phyloP scores from a whole-genome alignment of 257 asterid genomes.

The Haberlea rhodopensis region DNA sequence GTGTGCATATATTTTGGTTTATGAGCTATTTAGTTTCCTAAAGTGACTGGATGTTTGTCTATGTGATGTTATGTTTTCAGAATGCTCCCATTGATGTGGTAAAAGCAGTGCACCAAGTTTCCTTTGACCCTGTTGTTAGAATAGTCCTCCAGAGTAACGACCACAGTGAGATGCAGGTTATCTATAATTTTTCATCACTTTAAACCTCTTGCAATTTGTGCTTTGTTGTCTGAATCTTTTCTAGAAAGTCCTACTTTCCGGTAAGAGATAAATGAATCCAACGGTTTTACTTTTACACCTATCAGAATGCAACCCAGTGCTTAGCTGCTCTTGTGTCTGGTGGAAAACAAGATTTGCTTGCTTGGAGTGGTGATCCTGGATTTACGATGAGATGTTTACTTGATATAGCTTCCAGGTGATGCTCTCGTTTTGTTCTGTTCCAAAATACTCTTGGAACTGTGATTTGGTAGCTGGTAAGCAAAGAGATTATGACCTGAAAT shows the following conservation, averaged over 20 bases:
- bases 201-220: constrained; percentile 8
- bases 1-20: background rate
- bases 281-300: constrained; percentile 22
- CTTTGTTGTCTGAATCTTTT: constrained; percentile 18
- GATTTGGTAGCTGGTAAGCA: background rate
- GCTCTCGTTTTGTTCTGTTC: constrained; percentile 17
- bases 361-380: constrained; percentile 84
- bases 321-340: constrained; percentile 79
- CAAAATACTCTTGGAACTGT: background rate
- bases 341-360: constrained; percentile 86
- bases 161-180: constrained; percentile 93
- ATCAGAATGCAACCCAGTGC: constrained; percentile 93
- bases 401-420: constrained; percentile 92
- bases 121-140: constrained; percentile 68
- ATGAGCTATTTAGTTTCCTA: background rate
- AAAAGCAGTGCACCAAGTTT: constrained; percentile 67
- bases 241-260: constrained; percentile 10
- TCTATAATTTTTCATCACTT: constrained; percentile 20
- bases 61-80: constrained; percentile 41
- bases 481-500: background rate
- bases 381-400: constrained; percentile 86
- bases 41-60: constrained; percentile 23
- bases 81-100: constrained; percentile 79
- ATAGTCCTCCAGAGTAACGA: constrained; percentile 82
- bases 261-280: constrained; percentile 18